Evolutionary conservation across 306 rosid species (phyloP), one percentile per base, ranked within the genome.

Genomic region (Sphenostylis stenocarpa): DNA sequence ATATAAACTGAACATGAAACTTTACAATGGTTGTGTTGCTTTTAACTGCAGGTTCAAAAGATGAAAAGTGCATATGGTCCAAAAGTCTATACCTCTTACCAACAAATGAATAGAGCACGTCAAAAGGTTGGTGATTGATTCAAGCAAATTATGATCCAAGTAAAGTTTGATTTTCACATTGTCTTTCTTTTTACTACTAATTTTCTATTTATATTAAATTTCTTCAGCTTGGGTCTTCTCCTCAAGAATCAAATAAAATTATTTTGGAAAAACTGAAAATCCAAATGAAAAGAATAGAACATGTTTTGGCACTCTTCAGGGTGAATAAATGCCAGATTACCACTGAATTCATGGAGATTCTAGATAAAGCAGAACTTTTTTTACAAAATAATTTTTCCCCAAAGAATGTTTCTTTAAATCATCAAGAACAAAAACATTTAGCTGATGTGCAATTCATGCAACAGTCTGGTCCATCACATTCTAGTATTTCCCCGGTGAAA

Each of bases 271-370:
- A 13, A 44, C 2, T 1, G 2, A 28, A 21, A 61, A 0, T 0
- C 0, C 1, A 1, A 6, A 75, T 38, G 36, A 65, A 0, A 26
- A 0, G 0, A 4, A 0, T 73, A 19, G 79, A 80, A 34, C 5
- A 1, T 1, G 3, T 64, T 80, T 57, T 83, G 36, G 1, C 5
- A 5, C 8, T 34, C 74, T 68, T 86, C 33, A 48, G 20, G n/a
- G 71, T 81, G 56, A 36, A 39, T 6, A 83, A 77, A 77, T 77
- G 72, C 63, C 56, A 81, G 28, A 83, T 86, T 29, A 65, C 60
- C n/a, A 6, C 39, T 8, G 53, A 53, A 8, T 49, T 56, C 28
- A 62, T 31, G 34, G 51, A 28, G 68, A 63, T 5, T 24, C 67
- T 76, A 60, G 66, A 23, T 2, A 0, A 0, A 20, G 23, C 31